phyloP scores from a whole-genome alignment of 2,329 filamentous ascomycete genomes.

The Penicillium brevicompactum region DNA sequence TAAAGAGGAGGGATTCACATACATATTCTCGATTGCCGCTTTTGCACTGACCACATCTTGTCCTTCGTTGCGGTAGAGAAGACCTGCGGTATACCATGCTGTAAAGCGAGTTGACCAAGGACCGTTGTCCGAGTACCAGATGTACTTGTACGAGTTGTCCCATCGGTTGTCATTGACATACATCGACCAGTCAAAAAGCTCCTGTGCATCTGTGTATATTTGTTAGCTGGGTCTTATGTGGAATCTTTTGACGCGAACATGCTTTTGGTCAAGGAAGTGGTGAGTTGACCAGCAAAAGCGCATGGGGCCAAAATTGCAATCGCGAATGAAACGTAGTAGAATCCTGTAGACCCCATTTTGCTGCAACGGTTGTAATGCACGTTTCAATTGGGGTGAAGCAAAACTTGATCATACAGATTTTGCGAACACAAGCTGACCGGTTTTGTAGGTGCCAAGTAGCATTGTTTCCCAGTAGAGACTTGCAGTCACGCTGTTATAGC shows the following conservation, averaged over 20 bases:
- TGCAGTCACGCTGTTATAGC: not conserved
- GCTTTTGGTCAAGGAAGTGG: not conserved
- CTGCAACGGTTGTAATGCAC: not conserved
- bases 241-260: not conserved
- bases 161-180: conserved; percentile 59
- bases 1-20: conserved; percentile 28
- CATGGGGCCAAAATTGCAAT: not conserved
- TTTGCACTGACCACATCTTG: conserved; percentile 55
- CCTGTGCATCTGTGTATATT: conserved; percentile 31
- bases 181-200: conserved; percentile 56
- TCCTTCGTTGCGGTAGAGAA: conserved; percentile 57
- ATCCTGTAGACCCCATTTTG: not conserved
- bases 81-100: conserved; percentile 61
- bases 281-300: not conserved
- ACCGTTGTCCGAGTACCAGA: conserved; percentile 54
- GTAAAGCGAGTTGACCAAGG: conserved; percentile 61
- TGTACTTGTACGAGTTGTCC: conserved; percentile 54
- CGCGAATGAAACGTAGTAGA: not conserved
- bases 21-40: conserved; percentile 58
- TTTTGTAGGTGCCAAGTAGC: not conserved
- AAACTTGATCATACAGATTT: too few species aligned
- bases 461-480: not conserved
- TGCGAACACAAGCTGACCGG: not conserved
- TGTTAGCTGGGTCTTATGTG: not conserved
- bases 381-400: not conserved